Percentiles rank a stretch among this genome's conserved stretches.
Evolutionary conservation across 352 stramenopile genomes (phyloP).

Genomic region (Pythium grandisporangium): DNA sequence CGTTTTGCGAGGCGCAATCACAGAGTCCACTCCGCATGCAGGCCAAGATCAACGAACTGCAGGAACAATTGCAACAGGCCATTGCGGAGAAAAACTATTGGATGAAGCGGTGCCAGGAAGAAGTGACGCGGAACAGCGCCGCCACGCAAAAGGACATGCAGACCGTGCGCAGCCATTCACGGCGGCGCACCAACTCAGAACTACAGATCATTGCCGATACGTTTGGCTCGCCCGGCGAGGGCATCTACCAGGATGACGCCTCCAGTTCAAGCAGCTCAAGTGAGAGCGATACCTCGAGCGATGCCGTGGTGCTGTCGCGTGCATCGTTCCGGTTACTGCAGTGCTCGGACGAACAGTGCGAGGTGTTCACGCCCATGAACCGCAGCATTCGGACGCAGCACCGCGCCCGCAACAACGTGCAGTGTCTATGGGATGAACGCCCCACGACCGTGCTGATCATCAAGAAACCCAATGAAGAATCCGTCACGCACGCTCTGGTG

Average conservation of each 20-base stretch:
- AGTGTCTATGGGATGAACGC: slow-evolving; percentile 83
- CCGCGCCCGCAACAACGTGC: slow-evolving; percentile 80
- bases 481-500: slow-evolving; percentile 63
- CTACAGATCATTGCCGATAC: slow-evolving; percentile 76
- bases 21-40: slow-evolving; percentile 68
- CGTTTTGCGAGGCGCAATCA: slow-evolving; percentile 64
- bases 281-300: slow-evolving; percentile 36
- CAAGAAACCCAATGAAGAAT: slow-evolving; percentile 83
- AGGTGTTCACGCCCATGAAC: slow-evolving; percentile 83
- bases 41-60: slow-evolving; percentile 66
- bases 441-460: slow-evolving; percentile 79
- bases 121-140: slow-evolving; percentile 40
- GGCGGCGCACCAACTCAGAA: slow-evolving; percentile 77
- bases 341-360: slow-evolving; percentile 83
- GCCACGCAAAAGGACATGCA: slow-evolving; percentile 20
- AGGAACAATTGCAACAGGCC: slow-evolving; percentile 66
- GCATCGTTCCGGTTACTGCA: slow-evolving; percentile 74
- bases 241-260: slow-evolving; percentile 63
- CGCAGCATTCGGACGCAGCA: slow-evolving; percentile 81
- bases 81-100: slow-evolving; percentile 87
- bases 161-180: slow-evolving; percentile 38
- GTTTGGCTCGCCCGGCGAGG: slow-evolving; percentile 55
- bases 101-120: slow-evolving; percentile 76
- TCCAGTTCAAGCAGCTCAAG: slow-evolving; percentile 9
- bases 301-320: slow-evolving; percentile 24